Conservation (phyloP, 2,329 filamentous ascomycete genomes). For the Periglandula ipomoeae region DNA sequence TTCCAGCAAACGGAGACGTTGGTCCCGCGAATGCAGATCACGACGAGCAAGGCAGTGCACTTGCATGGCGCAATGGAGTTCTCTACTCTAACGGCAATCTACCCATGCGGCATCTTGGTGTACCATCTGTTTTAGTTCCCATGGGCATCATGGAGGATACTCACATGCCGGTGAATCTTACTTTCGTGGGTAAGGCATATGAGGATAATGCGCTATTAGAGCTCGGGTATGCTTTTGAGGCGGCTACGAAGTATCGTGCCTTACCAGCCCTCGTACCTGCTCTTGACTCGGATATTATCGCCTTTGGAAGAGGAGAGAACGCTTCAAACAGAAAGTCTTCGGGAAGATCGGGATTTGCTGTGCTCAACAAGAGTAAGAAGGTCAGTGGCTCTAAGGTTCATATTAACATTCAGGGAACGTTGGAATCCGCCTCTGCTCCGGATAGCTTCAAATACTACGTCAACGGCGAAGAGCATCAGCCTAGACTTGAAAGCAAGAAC, state of each 20-base stretch:
- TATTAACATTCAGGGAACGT: neutral
- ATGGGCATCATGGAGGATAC: slow-evolving; percentile 40
- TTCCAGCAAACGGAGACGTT: slow-evolving; percentile 41
- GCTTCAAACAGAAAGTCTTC: too few relatives aligned
- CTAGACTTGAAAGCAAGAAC: neutral
- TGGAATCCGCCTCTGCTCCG: neutral
- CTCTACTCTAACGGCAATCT: slow-evolving; percentile 45
- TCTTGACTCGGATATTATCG: slow-evolving; percentile 7
- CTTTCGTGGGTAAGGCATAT: slow-evolving; percentile 40
- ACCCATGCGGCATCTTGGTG: slow-evolving; percentile 42
- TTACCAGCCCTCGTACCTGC: slow-evolving; percentile 10
- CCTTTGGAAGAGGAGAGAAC: too few relatives aligned
- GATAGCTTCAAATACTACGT: neutral
- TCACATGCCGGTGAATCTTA: slow-evolving; percentile 42
- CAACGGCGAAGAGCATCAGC: neutral
- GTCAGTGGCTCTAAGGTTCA: neutral
- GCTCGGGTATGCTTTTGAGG: slow-evolving; percentile 15
- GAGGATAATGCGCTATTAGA: slow-evolving; percentile 26
- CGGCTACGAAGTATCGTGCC: slow-evolving; percentile 1
- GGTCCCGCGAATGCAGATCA: slow-evolving; percentile 37
- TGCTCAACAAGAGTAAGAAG: neutral
- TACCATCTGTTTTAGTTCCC: slow-evolving; percentile 43
- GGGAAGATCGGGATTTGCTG: too few relatives aligned
- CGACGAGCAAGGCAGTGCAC: slow-evolving; percentile 11
- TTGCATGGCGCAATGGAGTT: slow-evolving; percentile 31